These are phyloP conservation scores for Ceratocystis eucalypticola DNA, from an alignment of 2,329 filamentous ascomycete species.

Conservation along the genomic window DNA sequence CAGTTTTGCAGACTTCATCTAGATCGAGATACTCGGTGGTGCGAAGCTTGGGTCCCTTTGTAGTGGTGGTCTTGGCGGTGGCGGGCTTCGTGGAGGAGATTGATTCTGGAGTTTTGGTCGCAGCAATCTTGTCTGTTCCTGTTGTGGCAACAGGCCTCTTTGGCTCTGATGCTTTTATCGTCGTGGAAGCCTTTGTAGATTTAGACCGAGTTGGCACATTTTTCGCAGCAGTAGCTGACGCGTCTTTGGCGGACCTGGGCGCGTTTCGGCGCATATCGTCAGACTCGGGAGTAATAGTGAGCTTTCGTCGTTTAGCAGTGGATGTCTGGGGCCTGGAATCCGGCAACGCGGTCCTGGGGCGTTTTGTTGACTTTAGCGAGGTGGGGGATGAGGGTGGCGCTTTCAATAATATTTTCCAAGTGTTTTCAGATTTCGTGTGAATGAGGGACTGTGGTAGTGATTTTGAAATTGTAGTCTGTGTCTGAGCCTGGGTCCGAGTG, in stretches of 20 bases:
- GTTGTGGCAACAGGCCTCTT: not conserved
- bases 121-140: not conserved
- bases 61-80: not conserved
- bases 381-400: not conserved
- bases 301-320: slow-evolving; percentile 12
- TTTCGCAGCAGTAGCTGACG: slow-evolving; percentile 60
- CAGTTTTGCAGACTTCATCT: slow-evolving; percentile 25
- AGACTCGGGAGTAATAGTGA: not conserved
- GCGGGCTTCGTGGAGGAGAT: slow-evolving; percentile 2
- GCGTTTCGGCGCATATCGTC: slow-evolving; percentile 18
- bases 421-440: slow-evolving; percentile 13
- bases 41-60: slow-evolving; percentile 39
- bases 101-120: not conserved
- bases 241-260: slow-evolving; percentile 34
- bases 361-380: slow-evolving; percentile 9
- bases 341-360: slow-evolving; percentile 13
- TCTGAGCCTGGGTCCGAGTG: not conserved
- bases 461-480: not conserved
- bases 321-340: not conserved
- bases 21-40: slow-evolving; percentile 76
- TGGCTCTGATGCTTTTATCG: not conserved
- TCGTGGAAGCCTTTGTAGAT: not conserved
- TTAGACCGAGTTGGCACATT: slow-evolving; percentile 32
- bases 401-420: slow-evolving; percentile 11
- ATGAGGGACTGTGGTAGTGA: not conserved